Conservation (phyloP, 1,284 basidiomycete genomes). For the Ceratobasidium sp. region DNA sequence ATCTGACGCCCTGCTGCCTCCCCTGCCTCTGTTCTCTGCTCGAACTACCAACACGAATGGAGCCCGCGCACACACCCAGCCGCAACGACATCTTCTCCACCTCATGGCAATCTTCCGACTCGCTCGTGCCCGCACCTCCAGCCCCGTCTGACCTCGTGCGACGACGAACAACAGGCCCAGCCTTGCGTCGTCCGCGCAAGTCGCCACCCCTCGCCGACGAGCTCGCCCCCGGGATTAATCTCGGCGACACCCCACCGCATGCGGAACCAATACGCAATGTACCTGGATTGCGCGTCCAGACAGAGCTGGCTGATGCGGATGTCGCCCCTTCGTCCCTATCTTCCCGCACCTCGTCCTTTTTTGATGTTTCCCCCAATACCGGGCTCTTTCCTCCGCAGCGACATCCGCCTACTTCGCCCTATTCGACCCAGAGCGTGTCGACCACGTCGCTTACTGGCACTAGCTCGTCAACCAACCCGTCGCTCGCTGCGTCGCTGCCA, state of each 20-base stretch:
- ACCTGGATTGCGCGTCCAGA: constrained; percentile 11
- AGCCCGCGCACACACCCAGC: constrained; percentile 2
- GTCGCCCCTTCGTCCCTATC: constrained; percentile 22
- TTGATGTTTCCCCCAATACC: constrained; percentile 50
- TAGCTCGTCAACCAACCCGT: constrained; percentile 52
- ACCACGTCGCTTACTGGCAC: constrained; percentile 42
- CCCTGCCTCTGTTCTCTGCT: not conserved
- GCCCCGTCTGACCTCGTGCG: constrained; percentile 27
- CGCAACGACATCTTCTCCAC: constrained; percentile 50
- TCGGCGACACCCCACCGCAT: not conserved
- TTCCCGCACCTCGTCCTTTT: constrained; percentile 54
- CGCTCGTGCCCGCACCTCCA: constrained; percentile 29
- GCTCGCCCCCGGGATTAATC: constrained; percentile 16
- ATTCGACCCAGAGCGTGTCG: constrained; percentile 44
- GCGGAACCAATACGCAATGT: not conserved
- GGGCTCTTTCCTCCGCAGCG: constrained; percentile 43
- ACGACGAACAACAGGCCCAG: constrained; percentile 45
- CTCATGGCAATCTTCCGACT: constrained; percentile 45
- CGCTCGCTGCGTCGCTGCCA: constrained; percentile 52
- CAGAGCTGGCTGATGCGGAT: constrained; percentile 5
- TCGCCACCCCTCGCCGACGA: constrained; percentile 3
- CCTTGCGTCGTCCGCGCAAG: constrained; percentile 33
- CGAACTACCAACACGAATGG: constrained; percentile 30
- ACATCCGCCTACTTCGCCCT: constrained; percentile 50
- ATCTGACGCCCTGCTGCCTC: not conserved